phyloP scores from a whole-genome alignment of 2,329 filamentous ascomycete species.

The Fusarium verrucosum region DNA sequence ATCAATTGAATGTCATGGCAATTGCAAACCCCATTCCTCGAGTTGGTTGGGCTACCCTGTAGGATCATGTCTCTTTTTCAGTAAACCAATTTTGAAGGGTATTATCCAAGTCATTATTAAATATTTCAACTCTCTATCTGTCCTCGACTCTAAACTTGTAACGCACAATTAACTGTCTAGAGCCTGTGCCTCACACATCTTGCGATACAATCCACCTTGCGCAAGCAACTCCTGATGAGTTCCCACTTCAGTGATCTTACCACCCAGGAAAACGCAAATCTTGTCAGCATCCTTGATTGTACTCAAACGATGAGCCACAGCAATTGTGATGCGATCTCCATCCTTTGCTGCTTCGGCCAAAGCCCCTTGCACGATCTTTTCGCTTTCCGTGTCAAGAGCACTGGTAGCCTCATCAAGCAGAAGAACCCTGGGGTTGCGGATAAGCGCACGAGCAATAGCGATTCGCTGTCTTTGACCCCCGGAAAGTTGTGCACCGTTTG shows the following conservation, averaged over 20 bases:
- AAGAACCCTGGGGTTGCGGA: constrained; percentile 41
- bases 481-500: constrained; percentile 71
- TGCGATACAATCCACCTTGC: constrained; percentile 56
- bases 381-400: constrained; percentile 43
- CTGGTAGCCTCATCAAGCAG: constrained; percentile 43
- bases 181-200: constrained; percentile 58
- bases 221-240: constrained; percentile 65
- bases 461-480: constrained; percentile 75
- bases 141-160: not conserved
- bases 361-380: constrained; percentile 74
- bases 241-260: constrained; percentile 65
- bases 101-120: constrained; percentile 29
- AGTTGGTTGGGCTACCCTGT: not conserved
- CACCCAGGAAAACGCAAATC: constrained; percentile 69
- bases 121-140: constrained; percentile 10
- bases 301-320: constrained; percentile 89
- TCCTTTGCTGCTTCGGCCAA: constrained; percentile 77
- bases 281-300: constrained; percentile 81
- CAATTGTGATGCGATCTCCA: constrained; percentile 58
- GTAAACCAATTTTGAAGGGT: not conserved
- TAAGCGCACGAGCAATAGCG: constrained; percentile 73
- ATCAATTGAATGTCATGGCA: not conserved
- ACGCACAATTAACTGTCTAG: constrained; percentile 41
- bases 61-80: not conserved
- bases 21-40: not conserved